Percentiles rank a stretch among this genome's conserved stretches.
Conservation (phyloP, 805 yeast species). For the Metschnikowia anglica region DNA sequence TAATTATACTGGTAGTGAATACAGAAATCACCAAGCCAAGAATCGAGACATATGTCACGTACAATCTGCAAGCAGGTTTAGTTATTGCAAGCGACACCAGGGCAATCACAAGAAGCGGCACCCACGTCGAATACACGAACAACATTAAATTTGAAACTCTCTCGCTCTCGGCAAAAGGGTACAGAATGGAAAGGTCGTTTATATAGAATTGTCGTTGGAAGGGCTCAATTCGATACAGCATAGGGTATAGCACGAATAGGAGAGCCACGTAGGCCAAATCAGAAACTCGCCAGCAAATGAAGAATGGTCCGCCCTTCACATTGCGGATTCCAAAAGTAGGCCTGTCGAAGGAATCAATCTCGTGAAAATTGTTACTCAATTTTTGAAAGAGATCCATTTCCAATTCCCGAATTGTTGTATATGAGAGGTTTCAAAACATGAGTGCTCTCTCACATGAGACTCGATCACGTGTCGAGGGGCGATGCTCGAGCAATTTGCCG, state of each 20-base stretch:
- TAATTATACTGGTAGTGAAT: constrained; percentile 57
- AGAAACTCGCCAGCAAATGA: constrained; percentile 20
- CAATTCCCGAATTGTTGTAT: not conserved
- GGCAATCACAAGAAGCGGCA: constrained; percentile 48
- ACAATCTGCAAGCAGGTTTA: constrained; percentile 52
- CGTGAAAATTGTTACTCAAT: not conserved
- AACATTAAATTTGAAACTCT: constrained; percentile 61
- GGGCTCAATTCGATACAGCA: constrained; percentile 44
- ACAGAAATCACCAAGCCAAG: constrained; percentile 66
- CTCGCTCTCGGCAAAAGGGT: constrained; percentile 77
- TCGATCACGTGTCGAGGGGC: too few relatives aligned
- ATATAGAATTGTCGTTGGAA: constrained; percentile 76
- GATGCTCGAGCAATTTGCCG: too few relatives aligned
- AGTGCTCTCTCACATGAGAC: too few relatives aligned
- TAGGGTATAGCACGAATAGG: constrained; percentile 24
- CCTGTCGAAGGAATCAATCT: constrained; percentile 22
- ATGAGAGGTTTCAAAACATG: too few relatives aligned
- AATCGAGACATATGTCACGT: constrained; percentile 61
- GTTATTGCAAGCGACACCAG: constrained; percentile 40
- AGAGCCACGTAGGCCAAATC: constrained; percentile 24
- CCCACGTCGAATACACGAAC: constrained; percentile 49
- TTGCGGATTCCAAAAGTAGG: constrained; percentile 22
- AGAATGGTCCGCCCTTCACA: constrained; percentile 11
- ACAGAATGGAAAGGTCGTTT: constrained; percentile 73
- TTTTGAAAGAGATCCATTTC: constrained; percentile 1